phyloP scores from a whole-genome alignment of 2,329 filamentous ascomycete genomes.

The Elsinoe australis region DNA sequence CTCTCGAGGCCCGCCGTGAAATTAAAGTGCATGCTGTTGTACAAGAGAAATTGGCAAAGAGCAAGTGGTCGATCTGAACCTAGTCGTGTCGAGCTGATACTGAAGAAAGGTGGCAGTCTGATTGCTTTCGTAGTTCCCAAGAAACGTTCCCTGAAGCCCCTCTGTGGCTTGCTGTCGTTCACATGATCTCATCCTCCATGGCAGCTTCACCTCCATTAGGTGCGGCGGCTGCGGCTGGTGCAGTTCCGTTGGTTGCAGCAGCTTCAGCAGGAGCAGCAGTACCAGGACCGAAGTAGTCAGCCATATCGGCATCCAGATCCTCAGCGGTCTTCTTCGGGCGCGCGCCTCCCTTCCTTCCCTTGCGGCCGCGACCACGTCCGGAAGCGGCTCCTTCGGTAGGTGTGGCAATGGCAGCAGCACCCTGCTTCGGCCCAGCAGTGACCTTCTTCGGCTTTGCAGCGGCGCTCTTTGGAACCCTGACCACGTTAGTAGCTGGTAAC shows the following conservation, averaged over 20 bases:
- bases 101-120: background rate
- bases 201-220: conserved; percentile 45
- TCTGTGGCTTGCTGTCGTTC: conserved; percentile 23
- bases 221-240: conserved; percentile 39
- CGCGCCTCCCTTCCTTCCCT: conserved; percentile 51
- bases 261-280: conserved; percentile 35
- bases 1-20: background rate
- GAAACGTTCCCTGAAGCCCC: too few relatives aligned
- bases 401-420: conserved; percentile 59
- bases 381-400: conserved; percentile 31
- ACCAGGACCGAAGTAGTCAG: conserved; percentile 70
- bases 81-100: background rate
- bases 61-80: background rate
- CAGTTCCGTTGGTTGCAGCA: conserved; percentile 39
- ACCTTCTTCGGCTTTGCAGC: conserved; percentile 57
- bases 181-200: conserved; percentile 50
- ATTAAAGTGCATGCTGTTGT: conserved; percentile 5
- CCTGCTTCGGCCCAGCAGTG: conserved; percentile 51
- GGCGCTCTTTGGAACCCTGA: conserved; percentile 22
- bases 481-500: background rate
- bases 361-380: conserved; percentile 46
- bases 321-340: conserved; percentile 77
- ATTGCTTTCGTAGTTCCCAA: background rate
- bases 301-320: conserved; percentile 96
- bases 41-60: conserved; percentile 7